Conservation (phyloP, 345 rosid genomes). For the Geranium rotundifolium region DNA sequence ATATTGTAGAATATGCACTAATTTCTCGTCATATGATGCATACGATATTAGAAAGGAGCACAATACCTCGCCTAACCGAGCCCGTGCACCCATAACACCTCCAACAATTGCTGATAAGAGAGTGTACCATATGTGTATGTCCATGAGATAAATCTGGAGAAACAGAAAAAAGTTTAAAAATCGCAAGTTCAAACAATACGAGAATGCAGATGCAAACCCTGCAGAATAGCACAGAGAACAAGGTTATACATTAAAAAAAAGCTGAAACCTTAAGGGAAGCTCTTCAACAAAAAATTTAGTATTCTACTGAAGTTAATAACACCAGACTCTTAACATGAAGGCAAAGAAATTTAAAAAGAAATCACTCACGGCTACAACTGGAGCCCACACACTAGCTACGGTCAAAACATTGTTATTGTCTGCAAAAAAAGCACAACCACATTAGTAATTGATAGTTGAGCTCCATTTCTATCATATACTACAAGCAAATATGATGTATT, state of each 20-base stretch:
- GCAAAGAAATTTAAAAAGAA: constrained; percentile 4
- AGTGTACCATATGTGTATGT: constrained; percentile 90
- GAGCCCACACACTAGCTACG: constrained; percentile 88
- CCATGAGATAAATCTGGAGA: constrained; percentile 85
- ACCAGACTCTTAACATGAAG: not conserved
- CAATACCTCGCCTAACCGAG: constrained; percentile 91
- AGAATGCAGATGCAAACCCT: not conserved
- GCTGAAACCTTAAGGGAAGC: too few species aligned
- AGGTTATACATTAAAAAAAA: too few species aligned
- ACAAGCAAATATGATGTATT: not conserved
- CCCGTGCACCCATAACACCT: constrained; percentile 98
- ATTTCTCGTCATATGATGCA: not conserved
- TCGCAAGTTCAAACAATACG: not conserved
- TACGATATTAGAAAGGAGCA: not conserved
- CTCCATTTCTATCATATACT: not conserved
- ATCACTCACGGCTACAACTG: constrained; percentile 79
- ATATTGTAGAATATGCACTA: not conserved
- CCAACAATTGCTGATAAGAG: constrained; percentile 86
- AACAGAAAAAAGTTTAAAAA: not conserved
- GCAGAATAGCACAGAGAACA: not conserved
- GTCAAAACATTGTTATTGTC: constrained; percentile 79
- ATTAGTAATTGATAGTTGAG: constrained; percentile 12
- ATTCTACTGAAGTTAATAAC: not conserved
- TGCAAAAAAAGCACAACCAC: constrained; percentile 28
- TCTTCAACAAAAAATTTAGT: too few species aligned